Evolutionary conservation across 179 eudicot species (phyloP).

Genomic region (Beta lomatogona): DNA sequence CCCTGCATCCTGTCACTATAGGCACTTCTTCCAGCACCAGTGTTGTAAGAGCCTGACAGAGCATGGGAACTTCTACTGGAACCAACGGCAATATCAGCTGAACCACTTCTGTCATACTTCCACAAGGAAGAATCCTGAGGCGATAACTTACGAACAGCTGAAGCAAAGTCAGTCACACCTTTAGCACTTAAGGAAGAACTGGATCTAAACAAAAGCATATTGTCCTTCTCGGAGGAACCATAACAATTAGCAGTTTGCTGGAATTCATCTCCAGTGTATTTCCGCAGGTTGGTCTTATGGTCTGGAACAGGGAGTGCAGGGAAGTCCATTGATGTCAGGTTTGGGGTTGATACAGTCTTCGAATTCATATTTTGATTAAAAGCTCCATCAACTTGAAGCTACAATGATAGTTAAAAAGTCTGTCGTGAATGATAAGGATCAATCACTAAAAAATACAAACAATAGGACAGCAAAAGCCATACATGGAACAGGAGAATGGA

Average conservation of each 20-base stretch:
- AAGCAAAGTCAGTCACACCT: constrained; percentile 80
- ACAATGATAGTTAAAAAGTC: constrained; percentile 32
- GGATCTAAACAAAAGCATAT: constrained; percentile 53
- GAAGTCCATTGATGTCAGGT: constrained; percentile 68
- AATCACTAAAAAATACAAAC: constrained; percentile 1
- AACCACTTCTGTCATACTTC: constrained; percentile 78
- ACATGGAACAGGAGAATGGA: neutral
- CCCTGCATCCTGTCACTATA: constrained; percentile 61
- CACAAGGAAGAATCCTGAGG: constrained; percentile 71
- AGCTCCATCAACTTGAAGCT: constrained; percentile 90
- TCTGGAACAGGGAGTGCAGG: constrained; percentile 71
- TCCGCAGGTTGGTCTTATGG: constrained; percentile 49
- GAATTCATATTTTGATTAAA: constrained; percentile 59
- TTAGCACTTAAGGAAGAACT: constrained; percentile 56
- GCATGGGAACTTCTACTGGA: constrained; percentile 76
- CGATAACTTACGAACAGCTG: constrained; percentile 85
- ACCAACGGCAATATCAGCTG: constrained; percentile 63
- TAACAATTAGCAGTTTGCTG: constrained; percentile 56
- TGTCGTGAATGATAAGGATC: constrained; percentile 18
- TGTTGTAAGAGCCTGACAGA: constrained; percentile 52
- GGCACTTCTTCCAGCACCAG: constrained; percentile 55
- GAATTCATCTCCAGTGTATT: constrained; percentile 55
- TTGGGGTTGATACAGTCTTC: constrained; percentile 74
- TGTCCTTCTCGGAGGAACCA: constrained; percentile 60
- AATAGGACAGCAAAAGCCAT: neutral